Percentiles rank a stretch among this genome's conserved stretches.
Evolutionary conservation across 2,329 filamentous ascomycete genomes (phyloP).

Genomic region (Hirsutella minnesotensis): DNA sequence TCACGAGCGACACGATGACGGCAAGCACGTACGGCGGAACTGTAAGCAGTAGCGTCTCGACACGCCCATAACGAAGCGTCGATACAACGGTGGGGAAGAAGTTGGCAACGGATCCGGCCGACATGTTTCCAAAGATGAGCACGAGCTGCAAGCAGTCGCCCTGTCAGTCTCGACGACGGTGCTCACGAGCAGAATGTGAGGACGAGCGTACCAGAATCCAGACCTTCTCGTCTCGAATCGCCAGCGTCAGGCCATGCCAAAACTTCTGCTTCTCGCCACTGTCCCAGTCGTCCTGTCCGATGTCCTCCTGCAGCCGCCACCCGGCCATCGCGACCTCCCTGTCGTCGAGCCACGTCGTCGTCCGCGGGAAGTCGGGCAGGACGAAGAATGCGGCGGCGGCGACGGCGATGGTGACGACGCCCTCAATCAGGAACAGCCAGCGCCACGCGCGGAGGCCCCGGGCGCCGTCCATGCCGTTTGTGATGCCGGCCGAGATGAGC

Average conservation of each 20-base stretch:
- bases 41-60: slow-evolving; percentile 50
- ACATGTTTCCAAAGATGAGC: slow-evolving; percentile 44
- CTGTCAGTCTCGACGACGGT: too few relatives aligned
- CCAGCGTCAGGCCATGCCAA: slow-evolving; percentile 40
- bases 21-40: slow-evolving; percentile 54
- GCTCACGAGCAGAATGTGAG: too few relatives aligned
- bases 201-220: slow-evolving; percentile 44
- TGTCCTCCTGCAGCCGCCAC: slow-evolving; percentile 52
- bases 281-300: slow-evolving; percentile 52
- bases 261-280: slow-evolving; percentile 43
- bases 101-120: slow-evolving; percentile 49
- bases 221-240: slow-evolving; percentile 46
- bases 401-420: slow-evolving; percentile 49
- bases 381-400: slow-evolving; percentile 44
- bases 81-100: slow-evolving; percentile 62
- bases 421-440: slow-evolving; percentile 47
- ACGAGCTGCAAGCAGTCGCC: slow-evolving; percentile 34
- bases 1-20: slow-evolving; percentile 48
- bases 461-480: slow-evolving; percentile 47
- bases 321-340: slow-evolving; percentile 43
- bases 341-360: slow-evolving; percentile 26
- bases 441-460: slow-evolving; percentile 52
- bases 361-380: slow-evolving; percentile 32
- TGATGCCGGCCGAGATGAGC: slow-evolving; percentile 52
- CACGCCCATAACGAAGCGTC: slow-evolving; percentile 50